Conservation (phyloP, 441 rosid species). For the Aleurites moluccanus region DNA sequence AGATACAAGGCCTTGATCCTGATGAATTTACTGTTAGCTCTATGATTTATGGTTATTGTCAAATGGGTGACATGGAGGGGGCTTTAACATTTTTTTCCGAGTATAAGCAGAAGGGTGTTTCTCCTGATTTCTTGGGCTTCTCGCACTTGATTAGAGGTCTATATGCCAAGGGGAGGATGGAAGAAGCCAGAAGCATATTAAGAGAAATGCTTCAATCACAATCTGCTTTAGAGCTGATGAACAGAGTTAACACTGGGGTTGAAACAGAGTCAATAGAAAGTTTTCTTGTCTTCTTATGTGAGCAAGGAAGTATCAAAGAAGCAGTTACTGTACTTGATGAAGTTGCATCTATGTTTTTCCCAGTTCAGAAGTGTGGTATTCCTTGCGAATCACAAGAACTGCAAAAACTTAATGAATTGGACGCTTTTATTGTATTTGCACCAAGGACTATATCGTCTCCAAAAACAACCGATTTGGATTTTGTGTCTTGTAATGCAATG, state of each 20-base stretch:
- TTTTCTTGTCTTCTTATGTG: conserved; percentile 66
- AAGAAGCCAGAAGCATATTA: conserved; percentile 75
- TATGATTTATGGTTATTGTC: conserved; percentile 66
- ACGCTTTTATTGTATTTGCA: neutral
- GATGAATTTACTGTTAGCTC: conserved; percentile 75
- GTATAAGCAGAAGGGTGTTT: conserved; percentile 44
- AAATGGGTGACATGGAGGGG: conserved; percentile 72
- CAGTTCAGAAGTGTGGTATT: conserved; percentile 34
- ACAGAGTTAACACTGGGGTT: conserved; percentile 52
- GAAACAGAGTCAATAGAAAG: conserved; percentile 63
- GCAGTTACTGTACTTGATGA: conserved; percentile 72
- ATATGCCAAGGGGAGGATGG: conserved; percentile 82
- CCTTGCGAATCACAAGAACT: conserved; percentile 31
- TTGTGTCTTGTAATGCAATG: neutral
- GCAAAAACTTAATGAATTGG: conserved; percentile 18
- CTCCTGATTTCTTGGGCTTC: conserved; percentile 83
- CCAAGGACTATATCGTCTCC: neutral
- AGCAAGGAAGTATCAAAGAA: conserved; percentile 74
- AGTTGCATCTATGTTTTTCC: conserved; percentile 48
- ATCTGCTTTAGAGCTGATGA: conserved; percentile 56
- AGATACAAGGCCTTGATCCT: conserved; percentile 46
- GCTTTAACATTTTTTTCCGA: conserved; percentile 59
- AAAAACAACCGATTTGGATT: neutral
- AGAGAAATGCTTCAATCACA: conserved; percentile 80
- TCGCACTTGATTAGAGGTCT: conserved; percentile 69